These are phyloP conservation scores for Smittium culicis DNA, from an alignment of 371 early-diverging fungal species.

Conservation along the genomic window DNA sequence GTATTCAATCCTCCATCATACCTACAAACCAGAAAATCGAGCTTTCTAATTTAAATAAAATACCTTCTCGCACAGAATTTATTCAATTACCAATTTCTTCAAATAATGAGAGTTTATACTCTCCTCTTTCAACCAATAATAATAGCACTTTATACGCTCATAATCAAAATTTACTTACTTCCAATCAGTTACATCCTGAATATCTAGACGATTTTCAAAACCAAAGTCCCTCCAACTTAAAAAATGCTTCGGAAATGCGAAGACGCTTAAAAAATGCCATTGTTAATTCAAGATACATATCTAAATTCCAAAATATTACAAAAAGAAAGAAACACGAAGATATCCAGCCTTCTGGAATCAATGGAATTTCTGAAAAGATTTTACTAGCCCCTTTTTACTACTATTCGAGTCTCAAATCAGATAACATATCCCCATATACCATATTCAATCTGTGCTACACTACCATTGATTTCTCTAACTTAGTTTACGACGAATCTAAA, in stretches of 20 bases:
- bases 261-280: neutral
- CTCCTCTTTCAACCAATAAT: neutral
- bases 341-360: neutral
- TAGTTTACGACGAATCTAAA: neutral
- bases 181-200: neutral
- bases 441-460: constrained; percentile 11
- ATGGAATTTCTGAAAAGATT: neutral
- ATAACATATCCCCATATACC: neutral
- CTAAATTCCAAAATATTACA: neutral
- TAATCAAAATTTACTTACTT: neutral
- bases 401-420: neutral
- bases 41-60: neutral
- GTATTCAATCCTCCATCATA: too few species aligned
- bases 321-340: neutral
- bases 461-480: constrained; percentile 5
- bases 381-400: constrained; percentile 12
- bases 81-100: neutral
- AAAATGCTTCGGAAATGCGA: neutral
- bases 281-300: neutral
- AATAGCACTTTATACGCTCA: neutral
- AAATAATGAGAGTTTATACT: neutral
- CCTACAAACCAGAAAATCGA: neutral
- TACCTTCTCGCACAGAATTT: neutral
- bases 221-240: too few species aligned
- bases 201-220: neutral